Base-by-base conservation (phyloP, 2,329 filamentous ascomycete genomes). In the Alternaria rosae region DNA sequence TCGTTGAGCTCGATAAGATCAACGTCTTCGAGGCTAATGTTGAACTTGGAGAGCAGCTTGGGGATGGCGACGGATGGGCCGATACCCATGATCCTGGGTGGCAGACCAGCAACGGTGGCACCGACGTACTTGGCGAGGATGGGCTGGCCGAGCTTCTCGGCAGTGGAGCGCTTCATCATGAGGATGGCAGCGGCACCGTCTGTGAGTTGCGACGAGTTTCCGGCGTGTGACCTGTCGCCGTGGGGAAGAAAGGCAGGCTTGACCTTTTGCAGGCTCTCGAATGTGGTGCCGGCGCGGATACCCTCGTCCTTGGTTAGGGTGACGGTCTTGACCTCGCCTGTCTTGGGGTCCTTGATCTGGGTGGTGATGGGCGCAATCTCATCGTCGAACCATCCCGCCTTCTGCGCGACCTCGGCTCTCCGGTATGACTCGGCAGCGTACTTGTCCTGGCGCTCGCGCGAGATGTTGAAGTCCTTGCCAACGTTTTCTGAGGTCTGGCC, bases 401-500 rank as follows among this genome's bases (percentile, higher is more conserved):
- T 97, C 81, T 98, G 95, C 1, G 95, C 94, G 43, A 81, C 85
- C 84, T 99, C 95, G 26, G 95, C 95, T 50, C 93, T 87, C 68
- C 89, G 87, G 85, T 93, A 99, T 47, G 90, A 93, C 83, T 96
- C 93, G 10, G 91, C 91, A 0, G 95, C 92, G 79, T 89, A 98
- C 69, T 86, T 84, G 81, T 99, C 95, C 82, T 98, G 92, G 78
- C 83, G 82, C 77, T 94, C 89, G 64, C 95, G 88, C 3, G 88
- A 83, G 77, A 99, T 90, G 76, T 91, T 88, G 80, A 98, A 98
- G 82, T 98, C 95, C 51, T 88, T 88, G 72, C 91, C 93, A 26
- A 99, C 93, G 78, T 98, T 98, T 85, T 99, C 95, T 62, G 91
- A 94, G 3, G 95, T 99, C 88, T 97, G 96, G 21, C 95, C 95